Percentiles rank a stretch among this genome's conserved stretches.
Conservation (phyloP, 148 eudicot genomes). For the Amaranthus cruentus region DNA sequence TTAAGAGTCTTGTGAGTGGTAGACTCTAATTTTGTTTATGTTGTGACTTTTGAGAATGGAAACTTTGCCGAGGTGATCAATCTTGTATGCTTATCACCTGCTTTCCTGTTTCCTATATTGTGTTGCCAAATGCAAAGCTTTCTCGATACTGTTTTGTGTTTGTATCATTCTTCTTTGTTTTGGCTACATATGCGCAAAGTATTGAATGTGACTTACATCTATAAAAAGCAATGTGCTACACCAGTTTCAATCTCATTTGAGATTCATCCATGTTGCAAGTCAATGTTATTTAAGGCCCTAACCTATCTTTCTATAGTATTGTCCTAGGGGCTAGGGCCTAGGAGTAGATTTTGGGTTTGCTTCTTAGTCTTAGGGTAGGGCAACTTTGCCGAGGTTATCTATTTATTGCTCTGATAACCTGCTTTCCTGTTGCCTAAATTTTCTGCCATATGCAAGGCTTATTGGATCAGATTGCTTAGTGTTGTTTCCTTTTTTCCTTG, state of each 20-base stretch:
- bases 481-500: neutral
- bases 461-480: neutral
- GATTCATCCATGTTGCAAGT: neutral
- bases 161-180: conserved; percentile 6
- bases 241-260: neutral
- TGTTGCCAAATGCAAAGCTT: neutral
- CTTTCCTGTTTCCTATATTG: conserved; percentile 27
- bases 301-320: neutral
- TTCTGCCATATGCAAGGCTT: neutral
- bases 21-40: too few relatives aligned
- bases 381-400: conserved; percentile 11
- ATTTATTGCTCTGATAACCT: neutral
- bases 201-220: neutral
- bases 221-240: too few relatives aligned
- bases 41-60: neutral
- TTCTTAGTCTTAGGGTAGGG: neutral
- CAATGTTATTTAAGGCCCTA: neutral
- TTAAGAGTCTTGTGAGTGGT: too few relatives aligned
- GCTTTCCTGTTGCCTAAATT: conserved; percentile 12
- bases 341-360: neutral
- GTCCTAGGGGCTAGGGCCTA: neutral
- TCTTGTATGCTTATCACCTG: conserved; percentile 16
- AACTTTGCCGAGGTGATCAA: conserved; percentile 25
- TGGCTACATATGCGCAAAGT: neutral
- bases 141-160: neutral